Conservation (phyloP, 129 eudicot species). For the Flaveria bidentis region DNA sequence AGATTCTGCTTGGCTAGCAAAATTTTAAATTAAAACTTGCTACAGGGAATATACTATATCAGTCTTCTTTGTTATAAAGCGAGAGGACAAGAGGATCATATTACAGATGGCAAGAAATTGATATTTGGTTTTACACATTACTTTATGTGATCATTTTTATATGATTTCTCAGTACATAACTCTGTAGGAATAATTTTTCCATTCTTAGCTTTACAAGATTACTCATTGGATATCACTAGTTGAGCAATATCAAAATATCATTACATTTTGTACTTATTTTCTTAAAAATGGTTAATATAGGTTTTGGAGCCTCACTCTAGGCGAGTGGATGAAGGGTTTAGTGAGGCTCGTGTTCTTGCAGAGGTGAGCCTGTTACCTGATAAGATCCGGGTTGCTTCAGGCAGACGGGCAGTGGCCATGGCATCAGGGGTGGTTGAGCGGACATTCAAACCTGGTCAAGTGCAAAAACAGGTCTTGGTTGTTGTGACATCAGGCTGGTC, state of each 20-base stretch:
- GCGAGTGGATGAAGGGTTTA: slow-evolving; percentile 91
- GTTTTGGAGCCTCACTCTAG: slow-evolving; percentile 87
- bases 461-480: slow-evolving; percentile 85
- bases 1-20: not conserved
- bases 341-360: slow-evolving; percentile 85
- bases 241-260: not conserved
- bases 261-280: slow-evolving; percentile 8
- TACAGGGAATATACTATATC: not conserved
- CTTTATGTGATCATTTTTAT: not conserved
- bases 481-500: slow-evolving; percentile 98
- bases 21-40: not conserved
- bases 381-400: slow-evolving; percentile 85
- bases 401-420: slow-evolving; percentile 98
- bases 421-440: slow-evolving; percentile 88
- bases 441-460: slow-evolving; percentile 63
- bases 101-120: not conserved
- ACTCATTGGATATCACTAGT: not conserved
- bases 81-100: not conserved
- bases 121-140: not conserved
- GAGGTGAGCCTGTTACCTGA: slow-evolving; percentile 86
- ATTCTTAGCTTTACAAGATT: slow-evolving; percentile 4
- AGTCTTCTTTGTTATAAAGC: not conserved
- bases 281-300: slow-evolving; percentile 32
- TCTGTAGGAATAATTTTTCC: not conserved
- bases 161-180: not conserved